Evolutionary conservation across 305 asterid genomes (phyloP), one percentile per base, ranked within the genome.

Genomic region (Fraxinus paxiana): DNA sequence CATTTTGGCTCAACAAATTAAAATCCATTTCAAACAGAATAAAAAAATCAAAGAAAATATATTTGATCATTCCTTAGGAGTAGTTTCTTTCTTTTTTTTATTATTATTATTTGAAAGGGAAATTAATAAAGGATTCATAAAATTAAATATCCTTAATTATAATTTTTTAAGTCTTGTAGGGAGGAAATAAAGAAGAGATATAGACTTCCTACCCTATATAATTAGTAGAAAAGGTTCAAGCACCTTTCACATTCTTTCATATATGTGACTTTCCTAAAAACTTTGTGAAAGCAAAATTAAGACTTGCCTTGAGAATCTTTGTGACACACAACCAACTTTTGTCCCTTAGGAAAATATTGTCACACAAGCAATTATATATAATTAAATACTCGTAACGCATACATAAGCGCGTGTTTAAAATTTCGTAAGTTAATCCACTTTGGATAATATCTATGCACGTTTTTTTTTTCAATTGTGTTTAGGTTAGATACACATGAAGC

Each of bases 281-380:
- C 69, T 81, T 84, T 85, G 85, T 75, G 83, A 86, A 81, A 81
- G 83, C 74, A 30, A 83, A 43, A 43, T 37, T 37, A 79, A 85
- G 84, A 84, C 84, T 75, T 83, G 82, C 89, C 81, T 83, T 17
- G 63, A 78, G 86, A 85, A 83, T 79, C 86, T 81, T 83, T 12
- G 80, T 86, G 92, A 90, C 95, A 83, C 81, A 72, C 85, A 88
- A 86, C 93, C 89, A 87, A 88, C 86, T 81, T 76, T 81, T 89
- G 91, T 87, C 90, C 82, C 88, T 83, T 84, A 85, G 38, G 86
- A 56, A 80, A 72, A 83, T 83, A 77, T 84, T 84, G 80, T 87
- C 86, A 80, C 77, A 85, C 82, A 84, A 81, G 83, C 88, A 72
- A 86, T 80, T 30, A 30, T 30, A 30, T 80, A 83, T 82, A 82